These are phyloP conservation scores for Citrus maxima DNA, from an alignment of 345 rosid species.

Conservation along the genomic window DNA sequence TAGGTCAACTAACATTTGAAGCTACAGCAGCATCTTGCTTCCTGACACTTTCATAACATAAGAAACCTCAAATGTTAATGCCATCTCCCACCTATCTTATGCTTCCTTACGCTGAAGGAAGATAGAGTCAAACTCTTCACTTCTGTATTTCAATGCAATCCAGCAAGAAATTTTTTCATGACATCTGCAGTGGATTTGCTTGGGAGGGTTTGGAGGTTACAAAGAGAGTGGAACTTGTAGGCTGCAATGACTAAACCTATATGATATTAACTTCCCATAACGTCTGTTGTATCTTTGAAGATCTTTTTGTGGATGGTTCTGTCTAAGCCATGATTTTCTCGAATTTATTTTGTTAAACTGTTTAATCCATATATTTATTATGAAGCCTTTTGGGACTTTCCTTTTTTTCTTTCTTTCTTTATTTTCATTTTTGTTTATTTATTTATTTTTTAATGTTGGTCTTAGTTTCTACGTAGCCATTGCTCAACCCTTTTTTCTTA, in stretches of 20 bases:
- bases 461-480: not conserved
- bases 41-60: not conserved
- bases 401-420: too few relatives aligned
- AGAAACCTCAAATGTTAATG: not conserved
- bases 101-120: not conserved
- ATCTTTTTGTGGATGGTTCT: not conserved
- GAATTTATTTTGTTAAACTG: not conserved
- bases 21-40: not conserved
- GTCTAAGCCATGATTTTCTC: not conserved
- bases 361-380: not conserved
- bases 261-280: not conserved
- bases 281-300: not conserved
- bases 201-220: not conserved
- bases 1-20: not conserved
- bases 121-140: not conserved
- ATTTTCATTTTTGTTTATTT: not conserved
- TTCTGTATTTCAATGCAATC: not conserved
- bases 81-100: not conserved
- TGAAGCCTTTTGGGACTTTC: not conserved
- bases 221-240: not conserved
- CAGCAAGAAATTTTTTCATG: not conserved
- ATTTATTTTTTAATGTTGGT: not conserved
- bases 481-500: not conserved
- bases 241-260: not conserved
- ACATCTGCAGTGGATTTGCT: not conserved